These are phyloP conservation scores for Lentinus tigrinus DNA, from an alignment of 768 basidiomycete genomes.

Conservation along the genomic window DNA sequence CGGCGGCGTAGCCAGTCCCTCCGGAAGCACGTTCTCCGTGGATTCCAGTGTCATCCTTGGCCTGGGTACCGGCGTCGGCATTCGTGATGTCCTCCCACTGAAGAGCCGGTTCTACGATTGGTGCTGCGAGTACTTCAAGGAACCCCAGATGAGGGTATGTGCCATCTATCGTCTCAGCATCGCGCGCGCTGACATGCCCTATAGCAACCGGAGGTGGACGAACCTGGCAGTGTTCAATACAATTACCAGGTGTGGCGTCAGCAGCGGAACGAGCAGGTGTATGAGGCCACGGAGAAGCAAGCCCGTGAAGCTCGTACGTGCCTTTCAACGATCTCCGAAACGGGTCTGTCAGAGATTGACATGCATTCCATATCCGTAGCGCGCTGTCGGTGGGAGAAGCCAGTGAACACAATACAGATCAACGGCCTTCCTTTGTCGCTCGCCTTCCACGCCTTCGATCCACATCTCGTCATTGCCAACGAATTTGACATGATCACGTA, in stretches of 20 bases:
- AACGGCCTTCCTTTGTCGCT: constrained; percentile 67
- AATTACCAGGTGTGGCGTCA: constrained; percentile 97
- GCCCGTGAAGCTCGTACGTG: constrained; percentile 71
- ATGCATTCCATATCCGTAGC: constrained; percentile 39
- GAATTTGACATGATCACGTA: constrained; percentile 86
- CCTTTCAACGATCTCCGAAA: background rate
- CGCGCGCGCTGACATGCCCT: constrained; percentile 13
- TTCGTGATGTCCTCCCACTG: constrained; percentile 83
- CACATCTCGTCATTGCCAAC: constrained; percentile 83
- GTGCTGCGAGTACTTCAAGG: constrained; percentile 96
- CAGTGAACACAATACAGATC: constrained; percentile 64
- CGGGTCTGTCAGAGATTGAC: background rate
- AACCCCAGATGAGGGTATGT: constrained; percentile 94
- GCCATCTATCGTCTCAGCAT: background rate
- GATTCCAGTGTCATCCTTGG: constrained; percentile 78
- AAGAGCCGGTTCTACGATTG: constrained; percentile 94
- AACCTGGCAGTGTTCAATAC: constrained; percentile 90
- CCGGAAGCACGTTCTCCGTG: constrained; percentile 74
- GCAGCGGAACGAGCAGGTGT: constrained; percentile 81
- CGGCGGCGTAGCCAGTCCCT: constrained; percentile 60
- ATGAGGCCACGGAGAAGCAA: constrained; percentile 66
- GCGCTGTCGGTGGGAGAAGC: constrained; percentile 66
- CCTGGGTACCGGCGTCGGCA: constrained; percentile 75
- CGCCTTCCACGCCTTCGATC: constrained; percentile 90
- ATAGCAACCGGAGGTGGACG: constrained; percentile 92